A percentile compares a stretch with the other conserved stretches of the same genome.
Evolutionary conservation across 306 rosid genomes (phyloP).

Genomic region (Cicer arietinum): DNA sequence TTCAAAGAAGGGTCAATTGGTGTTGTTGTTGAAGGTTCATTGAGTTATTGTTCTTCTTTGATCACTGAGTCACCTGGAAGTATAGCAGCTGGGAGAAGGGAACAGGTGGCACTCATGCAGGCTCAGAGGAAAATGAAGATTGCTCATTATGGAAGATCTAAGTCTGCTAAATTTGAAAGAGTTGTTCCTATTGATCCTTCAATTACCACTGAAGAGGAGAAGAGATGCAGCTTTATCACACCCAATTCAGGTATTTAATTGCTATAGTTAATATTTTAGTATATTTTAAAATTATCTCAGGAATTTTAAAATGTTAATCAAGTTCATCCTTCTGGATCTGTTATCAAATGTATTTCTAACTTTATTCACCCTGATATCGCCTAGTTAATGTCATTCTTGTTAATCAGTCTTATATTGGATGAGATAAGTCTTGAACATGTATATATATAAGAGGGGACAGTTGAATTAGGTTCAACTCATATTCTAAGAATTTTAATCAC

Average conservation of each 20-base stretch:
- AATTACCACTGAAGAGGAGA: slow-evolving; percentile 56
- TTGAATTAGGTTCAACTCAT: too few relatives aligned
- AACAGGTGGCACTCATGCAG: slow-evolving; percentile 88
- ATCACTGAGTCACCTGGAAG: slow-evolving; percentile 95
- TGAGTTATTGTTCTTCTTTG: slow-evolving; percentile 77
- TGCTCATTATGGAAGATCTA: slow-evolving; percentile 98
- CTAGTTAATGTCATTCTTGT: too few relatives aligned
- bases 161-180: slow-evolving; percentile 82
- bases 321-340: too few relatives aligned
- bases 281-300: too few relatives aligned
- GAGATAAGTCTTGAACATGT: too few relatives aligned
- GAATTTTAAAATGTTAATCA: too few relatives aligned
- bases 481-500: too few relatives aligned
- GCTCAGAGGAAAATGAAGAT: slow-evolving; percentile 90
- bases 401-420: too few relatives aligned
- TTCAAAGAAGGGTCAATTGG: slow-evolving; percentile 61
- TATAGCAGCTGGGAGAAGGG: slow-evolving; percentile 92
- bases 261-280: not conserved
- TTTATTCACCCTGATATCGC: too few relatives aligned
- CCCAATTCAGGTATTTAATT: slow-evolving; percentile 73
- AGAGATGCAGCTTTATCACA: slow-evolving; percentile 94
- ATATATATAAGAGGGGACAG: too few relatives aligned
- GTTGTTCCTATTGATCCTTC: slow-evolving; percentile 61
- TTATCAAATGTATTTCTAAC: too few relatives aligned
- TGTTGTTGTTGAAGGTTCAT: slow-evolving; percentile 57